Percentiles rank a stretch among this genome's conserved stretches.
Evolutionary conservation across 2,329 filamentous ascomycete genomes (phyloP).

Genomic region (Botrytis aclada): DNA sequence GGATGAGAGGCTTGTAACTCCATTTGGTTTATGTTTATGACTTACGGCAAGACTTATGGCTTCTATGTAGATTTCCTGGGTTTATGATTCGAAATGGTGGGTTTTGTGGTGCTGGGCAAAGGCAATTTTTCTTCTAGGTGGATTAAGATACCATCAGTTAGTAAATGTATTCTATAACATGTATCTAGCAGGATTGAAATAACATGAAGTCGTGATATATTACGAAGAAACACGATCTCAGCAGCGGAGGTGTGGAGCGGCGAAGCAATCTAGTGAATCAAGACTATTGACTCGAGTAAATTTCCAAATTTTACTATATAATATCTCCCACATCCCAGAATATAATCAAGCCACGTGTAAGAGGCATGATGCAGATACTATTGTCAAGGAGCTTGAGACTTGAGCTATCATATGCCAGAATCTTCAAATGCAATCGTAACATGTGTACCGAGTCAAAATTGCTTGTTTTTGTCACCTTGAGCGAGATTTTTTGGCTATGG

Average conservation of each 20-base stretch:
- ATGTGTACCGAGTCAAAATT: accelerated
- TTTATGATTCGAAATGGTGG: background rate
- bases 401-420: no score
- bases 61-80: no score
- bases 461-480: background rate
- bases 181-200: accelerated
- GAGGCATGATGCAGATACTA: no score
- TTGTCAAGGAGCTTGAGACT: no score
- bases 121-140: background rate
- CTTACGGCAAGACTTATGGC: no score
- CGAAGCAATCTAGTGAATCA: background rate
- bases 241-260: background rate
- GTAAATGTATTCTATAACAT: accelerated
- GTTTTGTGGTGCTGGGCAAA: background rate
- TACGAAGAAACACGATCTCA: accelerated
- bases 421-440: background rate
- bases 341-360: background rate
- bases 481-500: background rate
- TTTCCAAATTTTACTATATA: background rate
- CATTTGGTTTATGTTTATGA: no score
- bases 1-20: accelerated
- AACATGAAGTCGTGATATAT: accelerated
- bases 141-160: background rate
- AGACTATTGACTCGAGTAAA: background rate
- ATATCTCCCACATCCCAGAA: background rate